A percentile compares a stretch with the other conserved stretches of the same genome.
phyloP scores from a whole-genome alignment of 2,329 filamentous ascomycete species.

The Aspergillus vadensis region DNA sequence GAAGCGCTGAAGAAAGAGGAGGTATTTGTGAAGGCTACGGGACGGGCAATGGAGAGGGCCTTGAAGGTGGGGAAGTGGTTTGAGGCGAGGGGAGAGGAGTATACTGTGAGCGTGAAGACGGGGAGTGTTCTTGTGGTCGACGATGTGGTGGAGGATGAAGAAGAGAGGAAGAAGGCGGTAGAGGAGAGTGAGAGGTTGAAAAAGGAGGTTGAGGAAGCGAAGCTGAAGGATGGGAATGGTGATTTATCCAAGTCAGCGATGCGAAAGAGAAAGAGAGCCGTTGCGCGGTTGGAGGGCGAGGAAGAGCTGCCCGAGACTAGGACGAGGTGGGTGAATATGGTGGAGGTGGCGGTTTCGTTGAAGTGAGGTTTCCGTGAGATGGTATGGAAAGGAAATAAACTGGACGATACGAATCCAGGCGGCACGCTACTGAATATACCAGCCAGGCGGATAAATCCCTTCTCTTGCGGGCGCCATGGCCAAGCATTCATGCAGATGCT shows the following conservation, averaged over 20 bases:
- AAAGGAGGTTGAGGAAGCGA: conserved; percentile 16
- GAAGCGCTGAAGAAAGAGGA: conserved; percentile 48
- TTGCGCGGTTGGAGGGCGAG: conserved; percentile 38
- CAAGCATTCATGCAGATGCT: no score
- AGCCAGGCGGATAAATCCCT: no score
- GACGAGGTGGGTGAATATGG: conserved; percentile 51
- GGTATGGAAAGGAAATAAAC: background rate
- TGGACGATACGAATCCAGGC: background rate
- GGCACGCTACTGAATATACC: no score
- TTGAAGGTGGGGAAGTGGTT: conserved; percentile 60
- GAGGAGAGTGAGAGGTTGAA: conserved; percentile 28
- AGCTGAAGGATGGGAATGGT: conserved; percentile 8
- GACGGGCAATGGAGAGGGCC: conserved; percentile 60
- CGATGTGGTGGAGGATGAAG: conserved; percentile 55
- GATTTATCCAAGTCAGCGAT: conserved; percentile 21
- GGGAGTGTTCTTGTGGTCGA: conserved; percentile 62
- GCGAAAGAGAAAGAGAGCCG: conserved; percentile 35
- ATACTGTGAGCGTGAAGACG: conserved; percentile 55
- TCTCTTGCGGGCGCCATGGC: no score
- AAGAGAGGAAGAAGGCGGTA: conserved; percentile 28
- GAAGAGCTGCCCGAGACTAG: conserved; percentile 43
- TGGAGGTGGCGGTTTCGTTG: conserved; percentile 48
- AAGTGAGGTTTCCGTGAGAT: conserved; percentile 32
- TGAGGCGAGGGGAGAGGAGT: conserved; percentile 50
- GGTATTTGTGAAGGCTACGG: conserved; percentile 61